Percentiles rank a stretch among this genome's conserved stretches.
phyloP scores from a whole-genome alignment of 495 filamentous ascomycete species.

The Daldinia loculata region DNA sequence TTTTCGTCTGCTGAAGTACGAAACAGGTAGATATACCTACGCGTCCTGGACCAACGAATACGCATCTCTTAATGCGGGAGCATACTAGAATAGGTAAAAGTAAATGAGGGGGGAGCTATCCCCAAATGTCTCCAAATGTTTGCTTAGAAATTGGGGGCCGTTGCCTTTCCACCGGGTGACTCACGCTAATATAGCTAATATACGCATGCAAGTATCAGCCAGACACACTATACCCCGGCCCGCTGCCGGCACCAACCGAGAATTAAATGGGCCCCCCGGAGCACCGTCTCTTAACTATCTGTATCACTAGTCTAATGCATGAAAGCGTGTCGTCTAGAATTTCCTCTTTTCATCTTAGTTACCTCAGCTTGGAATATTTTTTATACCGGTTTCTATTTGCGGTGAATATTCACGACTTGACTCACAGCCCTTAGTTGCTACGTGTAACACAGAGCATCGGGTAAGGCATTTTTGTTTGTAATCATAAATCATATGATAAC shows the following conservation, averaged over 20 bases:
- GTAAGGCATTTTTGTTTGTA: background rate
- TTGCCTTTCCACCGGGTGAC: slow-evolving; percentile 27
- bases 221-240: slow-evolving; percentile 1
- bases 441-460: background rate
- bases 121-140: background rate
- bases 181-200: slow-evolving; percentile 12
- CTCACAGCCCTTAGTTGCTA: background rate
- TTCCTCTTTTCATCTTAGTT: slow-evolving; percentile 18
- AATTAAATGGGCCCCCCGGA: slow-evolving; percentile 5
- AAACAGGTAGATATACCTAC: slow-evolving; percentile 10
- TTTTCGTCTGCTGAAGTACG: background rate
- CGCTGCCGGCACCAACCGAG: slow-evolving; percentile 26
- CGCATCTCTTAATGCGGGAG: background rate
- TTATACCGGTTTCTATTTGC: background rate
- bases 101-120: background rate
- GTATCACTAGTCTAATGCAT: slow-evolving; percentile 13
- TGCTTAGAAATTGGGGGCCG: background rate
- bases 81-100: background rate
- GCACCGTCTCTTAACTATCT: slow-evolving; percentile 1
- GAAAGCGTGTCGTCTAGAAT: slow-evolving; percentile 18
- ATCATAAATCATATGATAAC: background rate
- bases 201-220: background rate
- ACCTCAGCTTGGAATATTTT: background rate
- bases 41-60: slow-evolving; percentile 15
- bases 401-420: background rate